A percentile compares a stretch with the other conserved stretches of the same genome.
Conservation (phyloP, 2,329 filamentous ascomycete species). For the Pezicula carpinea region DNA sequence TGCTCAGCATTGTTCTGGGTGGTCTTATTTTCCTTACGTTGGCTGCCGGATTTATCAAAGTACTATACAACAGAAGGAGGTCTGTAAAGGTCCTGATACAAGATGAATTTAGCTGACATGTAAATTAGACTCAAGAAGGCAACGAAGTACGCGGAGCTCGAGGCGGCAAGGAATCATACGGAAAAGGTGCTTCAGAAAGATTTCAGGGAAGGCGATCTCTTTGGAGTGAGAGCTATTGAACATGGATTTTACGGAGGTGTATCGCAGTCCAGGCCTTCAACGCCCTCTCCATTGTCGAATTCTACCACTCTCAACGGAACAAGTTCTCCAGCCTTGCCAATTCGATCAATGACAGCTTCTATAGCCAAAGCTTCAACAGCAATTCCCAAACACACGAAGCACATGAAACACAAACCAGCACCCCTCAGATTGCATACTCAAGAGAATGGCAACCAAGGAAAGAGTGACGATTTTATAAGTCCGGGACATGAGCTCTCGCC, state of each 20-base stretch:
- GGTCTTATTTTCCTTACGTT: conserved; percentile 15
- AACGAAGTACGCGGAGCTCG: conserved; percentile 12
- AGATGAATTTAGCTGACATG: neutral
- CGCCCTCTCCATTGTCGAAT: conserved; percentile 15
- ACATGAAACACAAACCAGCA: conserved; percentile 14
- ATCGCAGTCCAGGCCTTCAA: conserved; percentile 19
- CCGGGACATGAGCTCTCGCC: neutral
- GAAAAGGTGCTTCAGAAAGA: conserved; percentile 16
- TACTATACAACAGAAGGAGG: conserved; percentile 20
- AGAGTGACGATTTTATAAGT: neutral
- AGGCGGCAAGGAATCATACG: conserved; percentile 10
- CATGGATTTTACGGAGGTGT: conserved; percentile 22
- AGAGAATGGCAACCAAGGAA: neutral
- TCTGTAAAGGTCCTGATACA: conserved; percentile 1
- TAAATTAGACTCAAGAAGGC: conserved; percentile 14
- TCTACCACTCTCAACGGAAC: conserved; percentile 7
- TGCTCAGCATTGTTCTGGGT: conserved; percentile 16
- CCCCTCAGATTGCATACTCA: conserved; percentile 13
- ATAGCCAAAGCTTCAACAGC: conserved; percentile 1
- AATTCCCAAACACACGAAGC: neutral
- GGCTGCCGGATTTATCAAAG: conserved; percentile 17
- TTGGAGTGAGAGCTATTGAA: conserved; percentile 21
- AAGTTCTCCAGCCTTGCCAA: conserved; percentile 3
- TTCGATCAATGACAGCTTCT: conserved; percentile 11
- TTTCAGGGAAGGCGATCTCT: conserved; percentile 19